Evolutionary conservation across 1,139 yeast species (phyloP).

Genomic region (Candida neerlandica): DNA sequence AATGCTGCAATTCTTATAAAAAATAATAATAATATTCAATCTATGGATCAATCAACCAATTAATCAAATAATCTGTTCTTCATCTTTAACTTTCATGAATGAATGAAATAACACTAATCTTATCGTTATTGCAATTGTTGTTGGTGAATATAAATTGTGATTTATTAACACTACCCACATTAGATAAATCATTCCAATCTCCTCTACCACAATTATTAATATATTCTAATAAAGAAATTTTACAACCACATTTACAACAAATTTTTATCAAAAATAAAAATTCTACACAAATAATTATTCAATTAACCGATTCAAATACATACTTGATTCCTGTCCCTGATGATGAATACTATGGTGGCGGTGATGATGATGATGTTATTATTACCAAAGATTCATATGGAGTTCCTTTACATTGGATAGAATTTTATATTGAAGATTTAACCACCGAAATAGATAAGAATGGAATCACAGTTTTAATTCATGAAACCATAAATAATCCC

Average conservation of each 20-base stretch:
- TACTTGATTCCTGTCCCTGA: conserved; percentile 9
- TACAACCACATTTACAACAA: conserved; percentile 4
- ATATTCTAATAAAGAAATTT: neutral
- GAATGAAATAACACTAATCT: too few species aligned
- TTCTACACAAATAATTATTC: conserved; percentile 3
- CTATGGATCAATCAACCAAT: too few species aligned
- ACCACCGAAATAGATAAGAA: conserved; percentile 2
- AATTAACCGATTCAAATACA: conserved; percentile 8
- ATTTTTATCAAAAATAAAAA: neutral
- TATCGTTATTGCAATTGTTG: too few species aligned
- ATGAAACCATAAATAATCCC: conserved; percentile 10
- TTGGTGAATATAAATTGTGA: neutral
- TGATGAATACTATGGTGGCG: neutral
- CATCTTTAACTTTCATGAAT: too few species aligned
- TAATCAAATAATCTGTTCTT: too few species aligned
- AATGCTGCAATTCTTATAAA: too few species aligned
- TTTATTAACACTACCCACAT: neutral
- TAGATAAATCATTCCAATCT: neutral
- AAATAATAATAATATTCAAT: too few species aligned
- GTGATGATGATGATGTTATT: neutral
- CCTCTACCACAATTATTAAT: neutral
- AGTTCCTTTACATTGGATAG: conserved; percentile 15
- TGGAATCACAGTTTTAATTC: conserved; percentile 13
- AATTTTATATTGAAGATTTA: conserved; percentile 9
- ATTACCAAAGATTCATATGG: neutral